A percentile compares a stretch with the other conserved stretches of the same genome.
Evolutionary conservation across 129 eudicot genomes (phyloP).

Genomic region (Apium graveolens): DNA sequence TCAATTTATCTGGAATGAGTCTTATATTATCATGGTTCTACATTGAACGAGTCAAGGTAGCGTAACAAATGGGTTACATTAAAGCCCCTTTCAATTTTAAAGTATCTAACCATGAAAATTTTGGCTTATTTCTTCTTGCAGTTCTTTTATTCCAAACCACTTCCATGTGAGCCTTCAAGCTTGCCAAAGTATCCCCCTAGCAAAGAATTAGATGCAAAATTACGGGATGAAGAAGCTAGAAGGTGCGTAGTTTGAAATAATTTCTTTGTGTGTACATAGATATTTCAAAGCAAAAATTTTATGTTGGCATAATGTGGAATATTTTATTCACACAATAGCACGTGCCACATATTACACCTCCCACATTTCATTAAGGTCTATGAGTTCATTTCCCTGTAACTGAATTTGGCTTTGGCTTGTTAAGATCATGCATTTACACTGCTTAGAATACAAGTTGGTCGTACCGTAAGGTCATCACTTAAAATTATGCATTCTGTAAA

Average conservation of each 20-base stretch:
- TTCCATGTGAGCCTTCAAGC: slow-evolving; percentile 94
- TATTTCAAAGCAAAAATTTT: background rate
- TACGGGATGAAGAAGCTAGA: slow-evolving; percentile 94
- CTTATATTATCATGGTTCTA: background rate
- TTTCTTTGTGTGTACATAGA: background rate
- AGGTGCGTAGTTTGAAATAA: slow-evolving; percentile 33
- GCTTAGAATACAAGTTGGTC: background rate
- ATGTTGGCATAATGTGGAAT: background rate
- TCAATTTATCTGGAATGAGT: background rate
- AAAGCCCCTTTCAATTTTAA: background rate
- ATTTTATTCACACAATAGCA: background rate
- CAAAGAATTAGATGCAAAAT: slow-evolving; percentile 89
- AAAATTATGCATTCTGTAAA: background rate
- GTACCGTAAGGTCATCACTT: background rate
- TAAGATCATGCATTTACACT: background rate
- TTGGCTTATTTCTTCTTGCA: slow-evolving; percentile 23
- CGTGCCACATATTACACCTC: background rate
- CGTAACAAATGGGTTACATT: background rate
- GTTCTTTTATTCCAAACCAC: slow-evolving; percentile 82
- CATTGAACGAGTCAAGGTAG: background rate
- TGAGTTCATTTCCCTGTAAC: background rate
- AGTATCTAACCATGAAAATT: background rate
- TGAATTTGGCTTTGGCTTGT: background rate
- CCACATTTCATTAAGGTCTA: background rate
- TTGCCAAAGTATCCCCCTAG: slow-evolving; percentile 97